phyloP scores from a whole-genome alignment of 2,329 filamentous ascomycete species.

The Aureobasidium leucospermi region DNA sequence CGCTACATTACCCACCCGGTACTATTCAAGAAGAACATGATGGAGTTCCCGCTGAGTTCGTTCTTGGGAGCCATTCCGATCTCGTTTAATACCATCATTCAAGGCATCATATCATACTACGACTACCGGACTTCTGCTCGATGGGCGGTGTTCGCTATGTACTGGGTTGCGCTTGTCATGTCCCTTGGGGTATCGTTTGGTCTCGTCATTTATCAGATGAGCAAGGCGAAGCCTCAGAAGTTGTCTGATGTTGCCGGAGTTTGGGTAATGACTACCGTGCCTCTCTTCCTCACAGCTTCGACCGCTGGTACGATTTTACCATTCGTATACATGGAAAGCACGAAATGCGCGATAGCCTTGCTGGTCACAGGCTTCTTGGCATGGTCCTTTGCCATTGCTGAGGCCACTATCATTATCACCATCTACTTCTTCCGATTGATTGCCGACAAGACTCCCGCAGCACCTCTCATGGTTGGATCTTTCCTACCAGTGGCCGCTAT shows the following conservation, averaged over 20 bases:
- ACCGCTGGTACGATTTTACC: conserved; percentile 1
- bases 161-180: conserved; percentile 20
- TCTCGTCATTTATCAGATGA: conserved; percentile 18
- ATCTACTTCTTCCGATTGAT: conserved; percentile 17
- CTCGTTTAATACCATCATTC: conserved; percentile 20
- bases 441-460: conserved; percentile 13
- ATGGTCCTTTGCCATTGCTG: conserved; percentile 6
- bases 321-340: conserved; percentile 3
- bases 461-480: conserved; percentile 12
- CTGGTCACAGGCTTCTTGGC: conserved; percentile 10
- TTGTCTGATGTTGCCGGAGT: conserved; percentile 19
- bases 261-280: conserved; percentile 15
- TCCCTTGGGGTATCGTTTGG: conserved; percentile 15
- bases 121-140: conserved; percentile 15
- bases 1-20: conserved; percentile 19
- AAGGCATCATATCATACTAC: conserved; percentile 22
- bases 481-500: conserved; percentile 17
- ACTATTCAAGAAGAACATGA: conserved; percentile 17
- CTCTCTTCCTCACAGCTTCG: not conserved
- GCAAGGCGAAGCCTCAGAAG: conserved; percentile 13
- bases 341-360: conserved; percentile 9
- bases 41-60: conserved; percentile 20
- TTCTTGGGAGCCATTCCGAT: conserved; percentile 22
- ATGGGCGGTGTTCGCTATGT: conserved; percentile 20
- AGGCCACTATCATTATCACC: conserved; percentile 9